phyloP scores from a whole-genome alignment of 805 yeast species.

The Saccharomycopsis javanensis region DNA sequence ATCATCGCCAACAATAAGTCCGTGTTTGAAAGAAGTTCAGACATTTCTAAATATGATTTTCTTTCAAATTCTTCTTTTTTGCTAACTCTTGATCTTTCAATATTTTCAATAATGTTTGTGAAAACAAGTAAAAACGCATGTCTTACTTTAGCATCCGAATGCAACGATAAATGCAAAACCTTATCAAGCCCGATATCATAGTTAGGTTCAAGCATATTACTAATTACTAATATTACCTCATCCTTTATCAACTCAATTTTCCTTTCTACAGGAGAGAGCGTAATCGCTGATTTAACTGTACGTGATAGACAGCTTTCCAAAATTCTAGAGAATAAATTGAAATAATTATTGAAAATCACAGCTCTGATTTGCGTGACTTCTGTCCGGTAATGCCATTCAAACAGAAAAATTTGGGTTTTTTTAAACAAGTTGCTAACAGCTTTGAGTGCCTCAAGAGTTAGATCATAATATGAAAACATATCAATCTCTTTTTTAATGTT shows the following conservation, averaged over 20 bases:
- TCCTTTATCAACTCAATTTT: constrained; percentile 50
- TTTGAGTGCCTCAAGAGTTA: constrained; percentile 14
- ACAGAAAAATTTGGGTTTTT: constrained; percentile 11
- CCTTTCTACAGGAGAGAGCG: constrained; percentile 30
- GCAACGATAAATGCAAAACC: constrained; percentile 72
- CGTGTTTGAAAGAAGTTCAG: constrained; percentile 29
- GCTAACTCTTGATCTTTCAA: constrained; percentile 20
- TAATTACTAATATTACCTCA: constrained; percentile 53
- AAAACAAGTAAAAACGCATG: constrained; percentile 71
- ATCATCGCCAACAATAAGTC: constrained; percentile 36
- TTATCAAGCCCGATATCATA: constrained; percentile 67
- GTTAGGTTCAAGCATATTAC: constrained; percentile 62
- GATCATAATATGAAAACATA: constrained; percentile 10
- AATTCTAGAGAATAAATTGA: constrained; percentile 37
- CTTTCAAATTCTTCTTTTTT: constrained; percentile 23
- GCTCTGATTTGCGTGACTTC: constrained; percentile 26
- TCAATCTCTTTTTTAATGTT: constrained; percentile 6
- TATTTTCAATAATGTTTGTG: constrained; percentile 44
- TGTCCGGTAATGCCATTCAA: constrained; percentile 10
- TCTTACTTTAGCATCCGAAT: constrained; percentile 53
- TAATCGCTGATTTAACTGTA: constrained; percentile 14
- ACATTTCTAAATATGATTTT: constrained; percentile 23
- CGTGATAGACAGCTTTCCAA: constrained; percentile 30
- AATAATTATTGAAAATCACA: constrained; percentile 36
- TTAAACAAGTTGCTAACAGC: constrained; percentile 12